Evolutionary conservation across 495 filamentous ascomycete genomes (phyloP).

Genomic region (Hypoxylon lenormandii): DNA sequence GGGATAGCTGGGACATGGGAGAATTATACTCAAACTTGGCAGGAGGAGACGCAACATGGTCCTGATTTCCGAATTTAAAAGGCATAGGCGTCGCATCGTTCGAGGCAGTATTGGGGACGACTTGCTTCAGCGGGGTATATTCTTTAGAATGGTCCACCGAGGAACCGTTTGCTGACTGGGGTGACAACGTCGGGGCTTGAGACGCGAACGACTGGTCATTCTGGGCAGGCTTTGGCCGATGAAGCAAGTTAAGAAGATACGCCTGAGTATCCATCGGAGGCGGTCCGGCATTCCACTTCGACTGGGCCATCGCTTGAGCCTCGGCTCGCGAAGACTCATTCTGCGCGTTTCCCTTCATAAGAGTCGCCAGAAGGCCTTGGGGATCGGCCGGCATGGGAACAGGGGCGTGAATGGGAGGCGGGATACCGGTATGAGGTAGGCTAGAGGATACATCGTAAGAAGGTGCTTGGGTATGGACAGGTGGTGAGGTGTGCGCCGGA

Average conservation of each 20-base stretch:
- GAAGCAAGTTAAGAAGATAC: slow-evolving; percentile 65
- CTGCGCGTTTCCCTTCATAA: slow-evolving; percentile 64
- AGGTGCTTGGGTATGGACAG: slow-evolving; percentile 38
- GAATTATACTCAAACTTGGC: slow-evolving; percentile 55
- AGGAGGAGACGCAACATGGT: slow-evolving; percentile 50
- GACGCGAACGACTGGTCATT: slow-evolving; percentile 55
- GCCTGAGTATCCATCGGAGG: slow-evolving; percentile 63
- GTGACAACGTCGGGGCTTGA: slow-evolving; percentile 55
- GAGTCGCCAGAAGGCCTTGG: slow-evolving; percentile 64
- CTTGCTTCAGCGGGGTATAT: slow-evolving; percentile 35
- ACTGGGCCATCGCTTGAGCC: slow-evolving; percentile 48
- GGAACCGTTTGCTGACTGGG: slow-evolving; percentile 54
- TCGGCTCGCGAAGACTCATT: slow-evolving; percentile 53
- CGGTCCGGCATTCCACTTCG: slow-evolving; percentile 56
- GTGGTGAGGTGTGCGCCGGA: slow-evolving; percentile 31
- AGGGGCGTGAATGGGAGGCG: slow-evolving; percentile 60
- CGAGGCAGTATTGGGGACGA: slow-evolving; percentile 24
- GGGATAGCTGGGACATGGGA: slow-evolving; percentile 57
- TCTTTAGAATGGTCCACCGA: slow-evolving; percentile 42
- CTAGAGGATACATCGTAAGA: slow-evolving; percentile 33
- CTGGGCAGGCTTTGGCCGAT: slow-evolving; percentile 66
- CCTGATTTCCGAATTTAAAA: slow-evolving; percentile 54
- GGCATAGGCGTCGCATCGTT: slow-evolving; percentile 46
- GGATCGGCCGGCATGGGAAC: slow-evolving; percentile 61
- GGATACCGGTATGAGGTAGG: slow-evolving; percentile 32